Evolutionary conservation across 2,329 filamentous ascomycete genomes (phyloP), one percentile per base, ranked within the genome.

Genomic region (Aphanoascus verrucosus): DNA sequence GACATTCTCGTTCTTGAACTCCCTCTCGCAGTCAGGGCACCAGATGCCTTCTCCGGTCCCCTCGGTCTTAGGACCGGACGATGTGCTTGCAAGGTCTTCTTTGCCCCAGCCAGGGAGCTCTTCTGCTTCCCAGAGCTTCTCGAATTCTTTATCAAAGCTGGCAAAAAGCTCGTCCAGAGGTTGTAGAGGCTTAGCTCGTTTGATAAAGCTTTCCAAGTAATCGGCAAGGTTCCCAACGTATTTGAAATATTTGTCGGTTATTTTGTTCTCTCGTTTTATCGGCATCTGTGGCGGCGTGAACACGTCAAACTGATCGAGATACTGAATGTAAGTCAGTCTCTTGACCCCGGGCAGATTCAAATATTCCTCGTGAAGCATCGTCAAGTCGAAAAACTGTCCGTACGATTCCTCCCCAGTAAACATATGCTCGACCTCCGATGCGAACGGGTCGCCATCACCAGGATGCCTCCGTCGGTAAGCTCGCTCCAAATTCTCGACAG

Each of bases 351-450:
- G 86, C 7, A 98, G 76, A 65, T 98, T 98, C 56, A 96, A 77
- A 65, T 89, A 98, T 12, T 85, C 77, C 64, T 97, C 91, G 69
- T 97, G 90, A 60, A 83, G 80, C 38, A 77, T 79, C 15, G 85
- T 91, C 45, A 98, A 73, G 68, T 98, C 93, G 63, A 98, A 86
- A 70, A 88, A 98, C 61, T 88, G 85, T 42, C 93, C 93, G 63
- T 86, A 96, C 0, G 85, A 85, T 69, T 98, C 93, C 70, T 98
- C 94, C 57, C 93, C 93, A 0, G 89, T 94, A 69, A 98, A 98
- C 75, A 97, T 85, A 55, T 82, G 82, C 65, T 97, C 91, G 46
- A 96, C 84, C 50, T 90, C 81, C 42, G 80, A 81, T 3, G 79
- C 76, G 53, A 80, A 69, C 1, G 77, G 73, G 45, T 85, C 81